A percentile compares a stretch with the other conserved stretches of the same genome.
Conservation (phyloP, 2,329 filamentous ascomycete genomes). For the Bertia moriformis region DNA sequence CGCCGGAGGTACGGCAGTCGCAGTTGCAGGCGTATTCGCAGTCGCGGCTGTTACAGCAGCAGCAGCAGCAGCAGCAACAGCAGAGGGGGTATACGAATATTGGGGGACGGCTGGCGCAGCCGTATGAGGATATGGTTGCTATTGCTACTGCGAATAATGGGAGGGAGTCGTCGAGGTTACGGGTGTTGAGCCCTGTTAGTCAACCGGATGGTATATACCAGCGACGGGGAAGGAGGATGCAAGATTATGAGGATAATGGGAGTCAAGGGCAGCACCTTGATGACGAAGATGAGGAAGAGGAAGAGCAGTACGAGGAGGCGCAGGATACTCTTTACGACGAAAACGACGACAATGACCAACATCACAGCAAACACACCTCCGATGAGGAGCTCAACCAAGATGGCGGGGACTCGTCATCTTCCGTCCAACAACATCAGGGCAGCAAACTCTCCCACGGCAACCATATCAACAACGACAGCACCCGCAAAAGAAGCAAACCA, state of each 20-base stretch:
- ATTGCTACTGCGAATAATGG: background rate
- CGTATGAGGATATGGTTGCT: constrained; percentile 1
- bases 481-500: too few relatives aligned
- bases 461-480: too few relatives aligned
- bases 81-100: background rate
- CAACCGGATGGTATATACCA: background rate
- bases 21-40: too few relatives aligned
- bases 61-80: too few relatives aligned
- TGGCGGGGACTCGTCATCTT: too few relatives aligned
- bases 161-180: background rate
- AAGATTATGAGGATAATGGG: background rate
- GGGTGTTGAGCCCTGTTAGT: background rate
- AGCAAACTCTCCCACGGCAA: too few relatives aligned
- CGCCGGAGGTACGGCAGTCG: background rate
- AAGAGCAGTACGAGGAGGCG: constrained; percentile 11
- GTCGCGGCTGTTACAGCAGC: too few relatives aligned
- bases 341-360: constrained; percentile 7
- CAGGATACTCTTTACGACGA: constrained; percentile 6
- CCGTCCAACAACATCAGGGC: too few relatives aligned
- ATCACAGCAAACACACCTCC: constrained; percentile 2
- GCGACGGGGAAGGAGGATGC: constrained; percentile 26
- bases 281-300: background rate
- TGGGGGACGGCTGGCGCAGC: background rate
- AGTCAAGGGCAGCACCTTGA: background rate
- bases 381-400: too few relatives aligned